These are phyloP conservation scores for Nevesoporus exiguus DNA, from an alignment of 768 basidiomycete genomes.

Conservation along the genomic window DNA sequence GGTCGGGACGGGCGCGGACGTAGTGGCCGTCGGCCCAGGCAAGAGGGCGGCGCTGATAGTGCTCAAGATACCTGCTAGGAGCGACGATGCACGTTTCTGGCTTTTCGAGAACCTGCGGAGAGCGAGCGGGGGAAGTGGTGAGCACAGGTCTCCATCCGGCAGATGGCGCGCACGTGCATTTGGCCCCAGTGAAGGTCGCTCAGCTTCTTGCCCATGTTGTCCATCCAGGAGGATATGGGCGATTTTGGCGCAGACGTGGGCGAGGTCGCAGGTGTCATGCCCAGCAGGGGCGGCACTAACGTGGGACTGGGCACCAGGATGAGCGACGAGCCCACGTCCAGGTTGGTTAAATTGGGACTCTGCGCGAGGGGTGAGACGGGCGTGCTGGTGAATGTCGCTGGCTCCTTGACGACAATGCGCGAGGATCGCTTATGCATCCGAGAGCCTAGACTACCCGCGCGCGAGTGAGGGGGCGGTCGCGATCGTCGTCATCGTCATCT, in stretches of 20 bases:
- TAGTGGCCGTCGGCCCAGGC: too few species aligned
- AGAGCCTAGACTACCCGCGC: conserved; percentile 15
- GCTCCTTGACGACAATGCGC: neutral
- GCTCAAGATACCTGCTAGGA: too few species aligned
- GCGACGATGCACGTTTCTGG: too few species aligned
- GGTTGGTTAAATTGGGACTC: too few species aligned
- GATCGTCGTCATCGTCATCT: too few species aligned
- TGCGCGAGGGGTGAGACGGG: neutral
- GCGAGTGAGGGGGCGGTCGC: conserved; percentile 6
- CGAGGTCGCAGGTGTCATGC: neutral
- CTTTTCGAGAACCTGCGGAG: too few species aligned
- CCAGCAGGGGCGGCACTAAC: neutral
- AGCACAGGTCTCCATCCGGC: too few species aligned
- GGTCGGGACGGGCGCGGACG: conserved; percentile 11
- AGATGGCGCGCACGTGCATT: conserved; percentile 49
- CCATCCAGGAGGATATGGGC: conserved; percentile 31
- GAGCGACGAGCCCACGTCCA: conserved; percentile 14
- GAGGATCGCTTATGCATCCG: conserved; percentile 16
- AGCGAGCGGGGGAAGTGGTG: too few species aligned
- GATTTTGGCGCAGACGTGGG: neutral
- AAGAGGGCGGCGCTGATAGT: too few species aligned
- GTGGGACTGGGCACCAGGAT: conserved; percentile 12
- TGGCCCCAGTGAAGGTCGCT: conserved; percentile 50
- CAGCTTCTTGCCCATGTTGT: too few species aligned
- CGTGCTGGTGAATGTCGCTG: neutral